Percentiles rank a stretch among this genome's conserved stretches.
phyloP scores from a whole-genome alignment of 2,329 filamentous ascomycete genomes.

The Aspergillus neoniger region DNA sequence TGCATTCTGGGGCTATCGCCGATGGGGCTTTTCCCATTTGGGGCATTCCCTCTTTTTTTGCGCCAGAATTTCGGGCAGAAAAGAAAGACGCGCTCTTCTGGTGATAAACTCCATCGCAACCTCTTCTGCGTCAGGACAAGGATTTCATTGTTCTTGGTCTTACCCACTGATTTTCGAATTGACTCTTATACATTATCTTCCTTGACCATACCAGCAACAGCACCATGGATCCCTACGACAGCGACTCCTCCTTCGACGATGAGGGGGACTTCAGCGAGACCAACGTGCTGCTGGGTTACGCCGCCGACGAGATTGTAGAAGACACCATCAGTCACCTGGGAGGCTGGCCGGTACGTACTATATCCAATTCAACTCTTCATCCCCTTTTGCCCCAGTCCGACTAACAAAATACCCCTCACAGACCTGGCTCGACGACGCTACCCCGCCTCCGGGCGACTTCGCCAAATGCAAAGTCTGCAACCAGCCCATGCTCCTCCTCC shows the following conservation, averaged over 20 bases:
- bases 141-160: neutral
- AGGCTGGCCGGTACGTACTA: conserved; percentile 72
- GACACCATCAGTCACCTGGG: conserved; percentile 88
- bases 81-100: neutral
- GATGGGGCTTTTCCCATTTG: conserved; percentile 22
- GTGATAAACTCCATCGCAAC: neutral
- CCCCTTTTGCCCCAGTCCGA: neutral
- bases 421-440: conserved; percentile 80
- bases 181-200: neutral
- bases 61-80: neutral
- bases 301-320: conserved; percentile 73
- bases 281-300: conserved; percentile 86
- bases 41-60: conserved; percentile 16
- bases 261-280: conserved; percentile 62
- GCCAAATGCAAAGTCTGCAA: conserved; percentile 88
- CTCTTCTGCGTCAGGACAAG: neutral
- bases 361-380: neutral
- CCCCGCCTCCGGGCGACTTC: conserved; percentile 71
- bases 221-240: conserved; percentile 77
- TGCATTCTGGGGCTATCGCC: conserved; percentile 19
- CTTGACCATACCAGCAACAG: conserved; percentile 2
- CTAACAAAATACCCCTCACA: conserved; percentile 40
- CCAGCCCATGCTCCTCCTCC: conserved; percentile 75
- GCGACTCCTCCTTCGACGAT: conserved; percentile 74
- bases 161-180: too few species aligned